Evolutionary conservation across 2,329 filamentous ascomycete species (phyloP), one percentile per base, ranked within the genome.

Genomic region (Exophiala mesophila): DNA sequence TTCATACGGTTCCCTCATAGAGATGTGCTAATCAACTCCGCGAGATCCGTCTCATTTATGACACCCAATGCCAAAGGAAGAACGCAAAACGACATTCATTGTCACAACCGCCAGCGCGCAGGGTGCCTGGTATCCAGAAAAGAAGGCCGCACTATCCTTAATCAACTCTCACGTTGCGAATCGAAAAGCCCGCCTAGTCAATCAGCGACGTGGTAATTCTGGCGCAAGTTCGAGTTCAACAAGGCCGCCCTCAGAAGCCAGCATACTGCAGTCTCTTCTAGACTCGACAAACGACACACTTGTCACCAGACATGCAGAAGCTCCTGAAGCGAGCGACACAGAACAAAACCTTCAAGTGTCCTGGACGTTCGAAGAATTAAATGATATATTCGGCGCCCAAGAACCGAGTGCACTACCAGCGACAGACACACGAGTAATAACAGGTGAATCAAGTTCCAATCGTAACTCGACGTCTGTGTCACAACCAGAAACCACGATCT

Each of bases 161-260:
- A 34, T 34, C 32, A 34, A 34, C n/a, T 34, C 32, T 19, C 32
- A 34, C 16, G 32, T 34, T 19, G 32, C 32, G 6, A 34, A 34
- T 19, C 32, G 32, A 13, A 34, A 34, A 34, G 32, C 32, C 6
- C 32, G 20, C 7, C 32, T 18, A 17, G 17, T 18, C 9, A 34
- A 18, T 17, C 32, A 34, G n/a, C 32, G 32, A 17, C 32, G 32
- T 4, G 32, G 13, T 7, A 13, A 34, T 10, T 19, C 32, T 10
- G 18, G 17, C 20, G 23, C 23, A 7, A 26, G 7, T 26, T 26
- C 23, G 12, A 6, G 7, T 7, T 26, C 23, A 7, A 6, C 23
- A 7, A 6, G 12, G 23, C 6, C 12, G 7, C 23, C 23, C 12
- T 26, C 23, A 12, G n/a, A n/a, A n/a, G n/a, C n/a, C n/a, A n/a